Conservation (phyloP, 2,329 filamentous ascomycete species). For the Fusarium graminum region DNA sequence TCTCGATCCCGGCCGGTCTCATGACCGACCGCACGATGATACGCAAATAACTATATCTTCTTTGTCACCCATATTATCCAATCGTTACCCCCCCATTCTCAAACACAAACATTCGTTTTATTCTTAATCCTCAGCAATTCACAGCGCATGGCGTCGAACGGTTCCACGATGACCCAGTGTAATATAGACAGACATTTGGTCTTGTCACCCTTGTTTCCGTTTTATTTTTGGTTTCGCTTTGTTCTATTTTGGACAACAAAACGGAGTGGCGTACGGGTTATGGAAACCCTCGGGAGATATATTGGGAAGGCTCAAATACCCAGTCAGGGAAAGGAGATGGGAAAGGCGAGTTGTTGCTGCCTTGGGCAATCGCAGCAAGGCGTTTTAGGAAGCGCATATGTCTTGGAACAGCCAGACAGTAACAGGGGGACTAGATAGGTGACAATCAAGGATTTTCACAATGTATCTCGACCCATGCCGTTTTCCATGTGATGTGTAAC, state of each 20-base stretch:
- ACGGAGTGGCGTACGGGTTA: constrained; percentile 42
- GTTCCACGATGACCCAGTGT: constrained; percentile 45
- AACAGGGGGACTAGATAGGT: constrained; percentile 23
- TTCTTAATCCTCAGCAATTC: constrained; percentile 36
- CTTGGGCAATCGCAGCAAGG: constrained; percentile 39
- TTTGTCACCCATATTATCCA: constrained; percentile 42
- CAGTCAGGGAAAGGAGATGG: constrained; percentile 29
- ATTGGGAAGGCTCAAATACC: constrained; percentile 39
- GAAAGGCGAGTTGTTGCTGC: neutral
- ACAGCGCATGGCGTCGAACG: constrained; percentile 48
- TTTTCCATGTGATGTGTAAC: neutral
- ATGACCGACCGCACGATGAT: constrained; percentile 42
- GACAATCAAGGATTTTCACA: constrained; percentile 34
- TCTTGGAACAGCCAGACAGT: constrained; percentile 27
- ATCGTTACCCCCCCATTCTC: constrained; percentile 31
- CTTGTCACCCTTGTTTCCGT: constrained; percentile 41
- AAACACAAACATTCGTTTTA: constrained; percentile 41
- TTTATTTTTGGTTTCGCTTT: constrained; percentile 38
- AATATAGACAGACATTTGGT: constrained; percentile 46
- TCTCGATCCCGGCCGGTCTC: constrained; percentile 27
- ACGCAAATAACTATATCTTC: constrained; percentile 41
- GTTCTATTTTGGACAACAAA: constrained; percentile 45
- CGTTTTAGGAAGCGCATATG: constrained; percentile 41
- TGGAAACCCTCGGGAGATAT: constrained; percentile 28
- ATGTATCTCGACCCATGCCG: neutral